These are phyloP conservation scores for Aspergillus alliaceus DNA, from an alignment of 2,329 filamentous ascomycete genomes.

Conservation along the genomic window DNA sequence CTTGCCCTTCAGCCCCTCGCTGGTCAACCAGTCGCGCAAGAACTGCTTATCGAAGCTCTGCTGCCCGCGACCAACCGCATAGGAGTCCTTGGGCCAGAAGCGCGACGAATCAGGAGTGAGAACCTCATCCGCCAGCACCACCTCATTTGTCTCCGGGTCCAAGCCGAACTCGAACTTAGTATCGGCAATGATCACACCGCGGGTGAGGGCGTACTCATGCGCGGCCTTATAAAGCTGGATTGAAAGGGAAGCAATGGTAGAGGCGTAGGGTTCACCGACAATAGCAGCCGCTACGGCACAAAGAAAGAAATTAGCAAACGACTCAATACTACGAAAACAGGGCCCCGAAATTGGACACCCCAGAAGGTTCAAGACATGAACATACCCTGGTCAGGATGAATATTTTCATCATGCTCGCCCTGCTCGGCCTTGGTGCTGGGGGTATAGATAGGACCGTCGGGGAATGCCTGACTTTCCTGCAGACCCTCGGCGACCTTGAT, in stretches of 20 bases:
- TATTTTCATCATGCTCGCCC: slow-evolving; percentile 83
- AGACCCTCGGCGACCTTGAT: slow-evolving; percentile 68
- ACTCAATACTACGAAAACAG: background rate
- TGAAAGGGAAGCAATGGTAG: slow-evolving; percentile 64
- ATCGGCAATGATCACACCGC: slow-evolving; percentile 75
- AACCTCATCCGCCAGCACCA: slow-evolving; percentile 81
- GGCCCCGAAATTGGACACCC: background rate
- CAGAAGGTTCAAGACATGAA: slow-evolving; percentile 7
- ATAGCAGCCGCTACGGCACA: slow-evolving; percentile 52
- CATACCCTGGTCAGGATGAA: slow-evolving; percentile 65
- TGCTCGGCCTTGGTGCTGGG: slow-evolving; percentile 82
- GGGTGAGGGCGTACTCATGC: slow-evolving; percentile 46
- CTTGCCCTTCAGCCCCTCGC: slow-evolving; percentile 72
- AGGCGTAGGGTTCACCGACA: slow-evolving; percentile 65
- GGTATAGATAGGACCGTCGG: slow-evolving; percentile 68
- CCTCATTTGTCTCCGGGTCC: slow-evolving; percentile 62
- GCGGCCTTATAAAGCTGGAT: slow-evolving; percentile 63
- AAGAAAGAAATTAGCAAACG: background rate
- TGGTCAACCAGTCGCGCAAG: slow-evolving; percentile 77
- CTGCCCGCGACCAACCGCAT: slow-evolving; percentile 72
- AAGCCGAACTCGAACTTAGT: slow-evolving; percentile 78
- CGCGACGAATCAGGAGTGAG: slow-evolving; percentile 80
- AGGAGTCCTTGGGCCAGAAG: slow-evolving; percentile 78
- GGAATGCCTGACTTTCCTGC: slow-evolving; percentile 67
- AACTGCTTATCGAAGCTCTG: slow-evolving; percentile 88